Evolutionary conservation across 2,329 filamentous ascomycete genomes (phyloP).

Genomic region (Colletotrichum karsti): DNA sequence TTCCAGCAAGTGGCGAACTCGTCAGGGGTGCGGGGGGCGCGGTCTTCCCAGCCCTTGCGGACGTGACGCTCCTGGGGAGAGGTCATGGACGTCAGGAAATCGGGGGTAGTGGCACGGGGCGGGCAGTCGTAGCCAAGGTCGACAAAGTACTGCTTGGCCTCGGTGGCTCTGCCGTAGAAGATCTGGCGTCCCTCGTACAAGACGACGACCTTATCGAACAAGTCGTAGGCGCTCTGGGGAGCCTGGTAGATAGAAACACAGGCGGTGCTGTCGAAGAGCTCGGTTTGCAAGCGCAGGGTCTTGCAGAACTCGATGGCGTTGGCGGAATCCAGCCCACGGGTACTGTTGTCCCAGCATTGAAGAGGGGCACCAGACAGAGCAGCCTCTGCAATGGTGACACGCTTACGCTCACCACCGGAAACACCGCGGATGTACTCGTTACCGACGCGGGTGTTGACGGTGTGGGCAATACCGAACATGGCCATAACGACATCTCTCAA

Average conservation of each 20-base stretch:
- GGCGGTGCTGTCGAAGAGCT: conserved; percentile 72
- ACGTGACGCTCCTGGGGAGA: conserved; percentile 64
- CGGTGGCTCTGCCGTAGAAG: conserved; percentile 67
- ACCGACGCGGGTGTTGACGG: conserved; percentile 75
- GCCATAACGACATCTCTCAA: conserved; percentile 79
- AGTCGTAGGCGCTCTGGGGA: conserved; percentile 70
- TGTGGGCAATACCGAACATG: conserved; percentile 79
- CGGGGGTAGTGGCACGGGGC: conserved; percentile 72
- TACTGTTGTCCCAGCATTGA: conserved; percentile 78
- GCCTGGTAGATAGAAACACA: conserved; percentile 81
- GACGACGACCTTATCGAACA: conserved; percentile 67
- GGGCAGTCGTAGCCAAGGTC: conserved; percentile 74
- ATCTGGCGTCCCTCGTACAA: conserved; percentile 70
- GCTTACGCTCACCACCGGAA: conserved; percentile 77
- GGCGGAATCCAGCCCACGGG: conserved; percentile 77
- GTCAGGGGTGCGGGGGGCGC: conserved; percentile 66
- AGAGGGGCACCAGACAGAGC: conserved; percentile 66
- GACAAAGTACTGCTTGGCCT: conserved; percentile 72
- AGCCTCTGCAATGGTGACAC: conserved; percentile 71
- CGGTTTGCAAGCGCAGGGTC: conserved; percentile 73
- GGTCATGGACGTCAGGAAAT: conserved; percentile 78
- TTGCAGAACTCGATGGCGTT: conserved; percentile 81
- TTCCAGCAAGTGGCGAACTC: conserved; percentile 69
- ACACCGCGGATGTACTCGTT: conserved; percentile 81
- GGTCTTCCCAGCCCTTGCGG: conserved; percentile 63